Evolutionary conservation across 2,329 filamentous ascomycete genomes (phyloP), one percentile per base, ranked within the genome.

Genomic region (Penicillium sclerotigenum): DNA sequence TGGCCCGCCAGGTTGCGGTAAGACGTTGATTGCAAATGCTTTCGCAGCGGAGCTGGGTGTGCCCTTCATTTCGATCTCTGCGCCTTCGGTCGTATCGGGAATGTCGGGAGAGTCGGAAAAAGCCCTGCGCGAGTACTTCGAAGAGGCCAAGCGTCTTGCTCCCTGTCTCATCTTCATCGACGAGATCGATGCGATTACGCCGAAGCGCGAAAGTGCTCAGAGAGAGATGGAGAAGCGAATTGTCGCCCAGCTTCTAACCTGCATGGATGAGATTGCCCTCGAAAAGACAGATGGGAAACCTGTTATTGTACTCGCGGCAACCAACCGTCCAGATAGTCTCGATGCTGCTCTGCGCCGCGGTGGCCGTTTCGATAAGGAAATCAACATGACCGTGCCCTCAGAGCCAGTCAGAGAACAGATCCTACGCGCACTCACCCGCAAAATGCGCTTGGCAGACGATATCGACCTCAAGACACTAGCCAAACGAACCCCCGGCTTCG

Each of bases 111-210:
- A 94, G 69, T 93, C 89, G 0, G 90, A 96, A 72, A 92, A 92
- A 76, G 90, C 91, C 58, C 84, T 96, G 28, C 81, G 90, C 34
- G 89, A 93, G 62, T 81, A 91, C 46, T 95, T 95, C 59, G 92
- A 97, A 13, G 90, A 94, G 68, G 94, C 94, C 0, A 90, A 90
- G 70, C 83, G 85, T 53, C 81, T 92, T 36, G 92, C 93, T 0
- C 94, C 94, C 0, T 96, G 91, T 67, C 80, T 99, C 5, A 82
- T 99, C 5, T 95, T 97, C 68, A 89, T 97, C 55, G 91, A 96
- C 64, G 88, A 96, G 64, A 90, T 97, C 50, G 92, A 99, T 72
- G 87, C 88, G 4, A 94, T 97, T 65, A 90, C 91, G 47, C 89
- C 90, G 0, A 96, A 95, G 71, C 82, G 89, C 54, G 90, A 96